Conservation (phyloP, 2,329 filamentous ascomycete genomes). For the Sclerotinia trifoliorum region DNA sequence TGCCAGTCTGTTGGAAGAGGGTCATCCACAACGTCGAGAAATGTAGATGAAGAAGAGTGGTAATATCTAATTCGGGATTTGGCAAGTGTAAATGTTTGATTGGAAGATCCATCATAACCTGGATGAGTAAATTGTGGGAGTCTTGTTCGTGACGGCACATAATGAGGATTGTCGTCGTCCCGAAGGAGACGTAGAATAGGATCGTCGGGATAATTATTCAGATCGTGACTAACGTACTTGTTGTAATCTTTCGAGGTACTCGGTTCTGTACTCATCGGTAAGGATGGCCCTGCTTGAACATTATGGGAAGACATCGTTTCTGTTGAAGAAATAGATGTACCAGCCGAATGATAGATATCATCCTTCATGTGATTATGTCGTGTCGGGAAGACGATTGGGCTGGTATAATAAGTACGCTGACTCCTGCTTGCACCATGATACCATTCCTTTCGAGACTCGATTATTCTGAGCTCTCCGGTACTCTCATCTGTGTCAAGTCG, state of each 20-base stretch:
- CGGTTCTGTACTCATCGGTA: neutral
- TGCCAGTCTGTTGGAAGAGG: constrained; percentile 42
- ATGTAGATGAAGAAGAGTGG: constrained; percentile 51
- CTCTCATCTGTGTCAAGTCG: constrained; percentile 59
- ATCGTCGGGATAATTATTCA: constrained; percentile 31
- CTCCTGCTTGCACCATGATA: constrained; percentile 54
- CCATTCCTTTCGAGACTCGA: constrained; percentile 72
- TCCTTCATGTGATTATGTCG: constrained; percentile 21
- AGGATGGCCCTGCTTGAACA: neutral
- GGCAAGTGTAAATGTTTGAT: constrained; percentile 49
- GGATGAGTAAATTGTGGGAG: constrained; percentile 49
- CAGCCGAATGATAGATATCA: constrained; percentile 15
- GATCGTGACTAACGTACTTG: constrained; percentile 15
- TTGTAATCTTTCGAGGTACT: neutral
- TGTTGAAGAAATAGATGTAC: constrained; percentile 10
- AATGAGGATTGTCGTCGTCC: constrained; percentile 42
- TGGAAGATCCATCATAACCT: constrained; percentile 46
- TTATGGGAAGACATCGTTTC: constrained; percentile 3
- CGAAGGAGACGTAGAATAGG: constrained; percentile 32
- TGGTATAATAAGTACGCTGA: constrained; percentile 65
- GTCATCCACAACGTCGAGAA: constrained; percentile 60
- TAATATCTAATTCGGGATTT: constrained; percentile 58
- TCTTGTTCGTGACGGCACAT: constrained; percentile 41
- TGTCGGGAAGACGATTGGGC: constrained; percentile 48
- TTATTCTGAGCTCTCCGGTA: constrained; percentile 57